A percentile compares a stretch with the other conserved stretches of the same genome.
Evolutionary conservation across 176 grass and related monocot genomes (phyloP).

Genomic region (Chrysopogon serrulatus): DNA sequence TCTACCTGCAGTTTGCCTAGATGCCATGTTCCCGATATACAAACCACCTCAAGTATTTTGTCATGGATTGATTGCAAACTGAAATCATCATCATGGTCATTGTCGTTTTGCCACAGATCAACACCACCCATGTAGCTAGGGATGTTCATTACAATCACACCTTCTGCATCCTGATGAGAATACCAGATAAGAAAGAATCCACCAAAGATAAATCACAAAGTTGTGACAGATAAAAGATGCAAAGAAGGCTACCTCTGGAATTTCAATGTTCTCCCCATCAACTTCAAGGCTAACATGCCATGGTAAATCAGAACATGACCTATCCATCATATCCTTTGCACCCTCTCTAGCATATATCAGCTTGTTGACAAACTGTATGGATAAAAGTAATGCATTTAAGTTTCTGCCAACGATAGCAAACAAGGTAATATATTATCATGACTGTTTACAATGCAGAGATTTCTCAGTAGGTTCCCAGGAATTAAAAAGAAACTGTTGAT

Average conservation of each 20-base stretch:
- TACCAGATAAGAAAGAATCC: conserved; percentile 21
- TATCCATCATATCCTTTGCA: conserved; percentile 92
- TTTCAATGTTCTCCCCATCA: conserved; percentile 74
- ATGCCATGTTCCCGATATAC: conserved; percentile 93
- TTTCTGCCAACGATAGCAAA: neutral
- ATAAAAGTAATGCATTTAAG: neutral
- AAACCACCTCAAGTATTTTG: conserved; percentile 88
- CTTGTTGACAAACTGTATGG: conserved; percentile 87
- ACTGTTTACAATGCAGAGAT: neutral
- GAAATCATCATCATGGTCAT: conserved; percentile 67
- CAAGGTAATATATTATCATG: neutral
- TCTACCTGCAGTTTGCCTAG: conserved; percentile 95
- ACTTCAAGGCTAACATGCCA: conserved; percentile 88
- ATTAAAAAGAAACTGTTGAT: neutral
- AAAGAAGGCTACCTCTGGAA: conserved; percentile 70
- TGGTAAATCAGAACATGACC: conserved; percentile 90
- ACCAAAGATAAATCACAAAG: neutral
- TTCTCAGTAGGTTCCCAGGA: neutral
- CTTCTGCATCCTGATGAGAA: conserved; percentile 81
- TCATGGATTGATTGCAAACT: conserved; percentile 81
- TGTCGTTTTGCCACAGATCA: conserved; percentile 86
- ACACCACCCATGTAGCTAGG: conserved; percentile 97
- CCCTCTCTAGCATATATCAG: conserved; percentile 98
- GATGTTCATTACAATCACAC: conserved; percentile 91
- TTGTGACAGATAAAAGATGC: neutral